These are phyloP conservation scores for Balakata baccata DNA, from an alignment of 345 rosid genomes.

Conservation along the genomic window DNA sequence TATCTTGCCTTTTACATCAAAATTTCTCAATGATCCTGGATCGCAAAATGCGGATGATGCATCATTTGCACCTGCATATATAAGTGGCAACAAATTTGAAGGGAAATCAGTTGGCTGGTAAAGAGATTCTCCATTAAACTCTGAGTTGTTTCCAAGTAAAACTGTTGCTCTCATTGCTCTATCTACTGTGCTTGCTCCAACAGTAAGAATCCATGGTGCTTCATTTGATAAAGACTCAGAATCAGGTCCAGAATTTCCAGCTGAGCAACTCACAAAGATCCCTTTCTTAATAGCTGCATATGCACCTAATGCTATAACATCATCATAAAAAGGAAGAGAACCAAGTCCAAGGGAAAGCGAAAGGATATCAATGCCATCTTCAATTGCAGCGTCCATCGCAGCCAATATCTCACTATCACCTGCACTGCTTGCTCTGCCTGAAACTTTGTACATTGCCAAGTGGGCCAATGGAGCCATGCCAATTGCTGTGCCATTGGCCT, in stretches of 20 bases:
- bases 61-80: constrained; percentile 5
- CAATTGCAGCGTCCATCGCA: constrained; percentile 58
- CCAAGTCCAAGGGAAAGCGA: constrained; percentile 49
- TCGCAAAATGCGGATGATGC: background rate
- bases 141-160: constrained; percentile 28
- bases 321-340: constrained; percentile 22
- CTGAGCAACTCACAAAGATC: constrained; percentile 38
- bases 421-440: constrained; percentile 33
- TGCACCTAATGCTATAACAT: constrained; percentile 34
- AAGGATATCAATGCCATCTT: constrained; percentile 63
- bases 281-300: constrained; percentile 33
- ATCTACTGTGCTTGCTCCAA: constrained; percentile 37
- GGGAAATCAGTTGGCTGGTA: background rate
- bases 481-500: constrained; percentile 51
- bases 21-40: constrained; percentile 1
- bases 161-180: constrained; percentile 29
- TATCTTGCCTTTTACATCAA: constrained; percentile 14
- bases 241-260: constrained; percentile 38
- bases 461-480: constrained; percentile 39
- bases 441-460: constrained; percentile 61
- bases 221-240: constrained; percentile 18
- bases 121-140: constrained; percentile 12
- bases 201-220: constrained; percentile 43
- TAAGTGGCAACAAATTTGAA: constrained; percentile 11
- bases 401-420: constrained; percentile 54